A percentile compares a stretch with the other conserved stretches of the same genome.
Conservation (phyloP, 2,329 filamentous ascomycete genomes). For the Colletotrichum eremochloae region DNA sequence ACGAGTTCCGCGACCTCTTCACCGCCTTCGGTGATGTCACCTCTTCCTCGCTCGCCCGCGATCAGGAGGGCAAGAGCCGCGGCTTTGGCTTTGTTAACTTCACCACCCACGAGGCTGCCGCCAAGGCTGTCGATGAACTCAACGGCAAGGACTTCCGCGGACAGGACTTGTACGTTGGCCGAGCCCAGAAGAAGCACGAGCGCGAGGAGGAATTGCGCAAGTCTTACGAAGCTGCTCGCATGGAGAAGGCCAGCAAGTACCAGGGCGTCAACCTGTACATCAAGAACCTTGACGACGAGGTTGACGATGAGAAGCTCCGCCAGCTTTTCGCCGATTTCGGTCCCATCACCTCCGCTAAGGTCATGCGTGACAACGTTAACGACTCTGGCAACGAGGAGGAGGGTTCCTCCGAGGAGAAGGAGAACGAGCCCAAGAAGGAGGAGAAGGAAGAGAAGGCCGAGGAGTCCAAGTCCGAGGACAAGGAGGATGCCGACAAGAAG, state of each 20-base stretch:
- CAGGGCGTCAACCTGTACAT: constrained; percentile 99
- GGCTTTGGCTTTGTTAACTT: constrained; percentile 98
- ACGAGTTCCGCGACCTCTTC: constrained; percentile 94
- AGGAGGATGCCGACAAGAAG: constrained; percentile 70
- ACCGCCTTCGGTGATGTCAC: constrained; percentile 95
- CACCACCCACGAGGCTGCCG: constrained; percentile 88
- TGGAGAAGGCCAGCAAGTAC: constrained; percentile 99
- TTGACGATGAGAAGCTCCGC: constrained; percentile 97
- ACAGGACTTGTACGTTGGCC: constrained; percentile 97
- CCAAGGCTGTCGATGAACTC: constrained; percentile 89
- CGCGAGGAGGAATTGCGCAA: constrained; percentile 99
- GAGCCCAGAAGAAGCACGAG: constrained; percentile 99
- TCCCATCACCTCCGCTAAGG: constrained; percentile 97
- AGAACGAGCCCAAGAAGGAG: constrained; percentile 58
- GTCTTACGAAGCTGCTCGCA: constrained; percentile 96
- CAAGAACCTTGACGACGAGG: constrained; percentile 97
- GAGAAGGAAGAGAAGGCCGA: constrained; percentile 60
- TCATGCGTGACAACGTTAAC: constrained; percentile 87
- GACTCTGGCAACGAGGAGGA: constrained; percentile 70
- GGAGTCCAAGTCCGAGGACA: constrained; percentile 61
- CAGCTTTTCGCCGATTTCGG: constrained; percentile 93
- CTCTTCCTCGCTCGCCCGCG: constrained; percentile 92
- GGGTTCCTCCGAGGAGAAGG: constrained; percentile 63
- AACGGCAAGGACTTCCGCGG: constrained; percentile 93
- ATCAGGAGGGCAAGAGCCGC: constrained; percentile 91